Percentiles rank a stretch among this genome's conserved stretches.
phyloP scores from a whole-genome alignment of 164 flowering plant genomes.

The Berberis thunbergii region DNA sequence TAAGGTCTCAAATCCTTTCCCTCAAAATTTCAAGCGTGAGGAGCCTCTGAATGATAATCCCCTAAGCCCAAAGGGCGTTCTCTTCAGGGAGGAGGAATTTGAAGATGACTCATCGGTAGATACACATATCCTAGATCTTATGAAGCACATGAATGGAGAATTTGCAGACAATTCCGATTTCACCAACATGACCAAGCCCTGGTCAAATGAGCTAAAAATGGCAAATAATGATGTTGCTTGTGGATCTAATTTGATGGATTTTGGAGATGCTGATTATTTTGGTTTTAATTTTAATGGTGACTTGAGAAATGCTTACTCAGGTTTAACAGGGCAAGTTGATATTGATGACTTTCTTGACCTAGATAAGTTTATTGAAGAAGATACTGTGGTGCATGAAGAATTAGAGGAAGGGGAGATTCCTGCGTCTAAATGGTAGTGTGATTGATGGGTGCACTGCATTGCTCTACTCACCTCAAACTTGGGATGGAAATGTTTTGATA shows the following conservation, averaged over 20 bases:
- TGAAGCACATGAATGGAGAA: constrained; percentile 16
- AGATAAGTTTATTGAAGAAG: neutral
- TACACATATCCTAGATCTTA: constrained; percentile 45
- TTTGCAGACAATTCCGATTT: constrained; percentile 5
- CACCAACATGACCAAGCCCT: neutral
- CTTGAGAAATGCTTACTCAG: constrained; percentile 46
- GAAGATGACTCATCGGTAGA: constrained; percentile 31
- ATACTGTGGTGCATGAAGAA: neutral
- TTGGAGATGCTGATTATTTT: constrained; percentile 12
- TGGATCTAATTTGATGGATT: constrained; percentile 10
- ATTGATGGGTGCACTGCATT: neutral
- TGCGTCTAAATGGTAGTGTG: neutral
- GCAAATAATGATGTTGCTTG: constrained; percentile 6
- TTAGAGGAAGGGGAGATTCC: neutral
- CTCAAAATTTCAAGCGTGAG: constrained; percentile 10
- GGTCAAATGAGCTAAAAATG: neutral
- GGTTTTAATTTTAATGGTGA: constrained; percentile 56
- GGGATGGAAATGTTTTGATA: too few relatives aligned
- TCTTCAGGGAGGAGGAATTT: constrained; percentile 65
- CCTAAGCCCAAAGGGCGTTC: constrained; percentile 39
- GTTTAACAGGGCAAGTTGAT: neutral
- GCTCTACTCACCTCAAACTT: neutral
- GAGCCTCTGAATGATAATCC: constrained; percentile 14
- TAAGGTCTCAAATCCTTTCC: constrained; percentile 17
- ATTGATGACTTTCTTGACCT: too few relatives aligned